These are phyloP conservation scores for Aschersonia sp. DNA, from an alignment of 2,329 filamentous ascomycete genomes.

Conservation along the genomic window DNA sequence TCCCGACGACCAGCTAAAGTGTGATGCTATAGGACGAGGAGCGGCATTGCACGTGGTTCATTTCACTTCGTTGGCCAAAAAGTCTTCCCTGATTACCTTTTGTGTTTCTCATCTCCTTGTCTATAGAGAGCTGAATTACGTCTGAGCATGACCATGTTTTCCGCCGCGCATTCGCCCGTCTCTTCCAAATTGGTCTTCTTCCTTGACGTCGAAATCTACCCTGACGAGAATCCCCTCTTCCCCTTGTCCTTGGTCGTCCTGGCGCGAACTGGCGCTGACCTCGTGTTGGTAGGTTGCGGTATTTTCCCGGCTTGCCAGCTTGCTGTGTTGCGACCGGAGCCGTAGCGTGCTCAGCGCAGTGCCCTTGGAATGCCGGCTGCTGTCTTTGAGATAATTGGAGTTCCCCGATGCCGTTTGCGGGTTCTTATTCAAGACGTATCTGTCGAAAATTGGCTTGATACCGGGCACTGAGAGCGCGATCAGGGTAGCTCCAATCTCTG, in stretches of 20 bases:
- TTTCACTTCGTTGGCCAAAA: too few species aligned
- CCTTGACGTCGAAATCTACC: constrained; percentile 21
- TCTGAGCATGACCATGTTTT: not conserved
- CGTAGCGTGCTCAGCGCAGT: constrained; percentile 16
- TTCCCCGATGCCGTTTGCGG: constrained; percentile 8
- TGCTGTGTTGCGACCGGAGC: constrained; percentile 14
- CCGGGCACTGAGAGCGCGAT: constrained; percentile 35
- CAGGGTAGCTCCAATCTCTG: constrained; percentile 34
- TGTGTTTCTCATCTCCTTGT: not conserved
- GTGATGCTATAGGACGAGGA: not conserved
- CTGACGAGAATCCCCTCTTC: constrained; percentile 15
- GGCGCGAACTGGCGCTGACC: constrained; percentile 8
- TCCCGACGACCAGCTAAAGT: not conserved
- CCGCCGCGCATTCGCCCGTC: not conserved
- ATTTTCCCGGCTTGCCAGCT: constrained; percentile 13
- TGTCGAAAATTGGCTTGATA: constrained; percentile 30
- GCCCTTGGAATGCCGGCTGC: constrained; percentile 8
- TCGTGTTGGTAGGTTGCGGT: constrained; percentile 9
- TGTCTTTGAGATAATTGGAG: constrained; percentile 10
- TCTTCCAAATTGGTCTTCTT: constrained; percentile 8
- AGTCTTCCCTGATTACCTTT: too few species aligned
- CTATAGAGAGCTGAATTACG: not conserved
- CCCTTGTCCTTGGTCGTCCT: constrained; percentile 12
- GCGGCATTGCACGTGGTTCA: too few species aligned
- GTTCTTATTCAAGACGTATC: constrained; percentile 13